A percentile compares a stretch with the other conserved stretches of the same genome.
Conservation (phyloP, 192 early-diverging fungal species). For the Mortierella claussenii region DNA sequence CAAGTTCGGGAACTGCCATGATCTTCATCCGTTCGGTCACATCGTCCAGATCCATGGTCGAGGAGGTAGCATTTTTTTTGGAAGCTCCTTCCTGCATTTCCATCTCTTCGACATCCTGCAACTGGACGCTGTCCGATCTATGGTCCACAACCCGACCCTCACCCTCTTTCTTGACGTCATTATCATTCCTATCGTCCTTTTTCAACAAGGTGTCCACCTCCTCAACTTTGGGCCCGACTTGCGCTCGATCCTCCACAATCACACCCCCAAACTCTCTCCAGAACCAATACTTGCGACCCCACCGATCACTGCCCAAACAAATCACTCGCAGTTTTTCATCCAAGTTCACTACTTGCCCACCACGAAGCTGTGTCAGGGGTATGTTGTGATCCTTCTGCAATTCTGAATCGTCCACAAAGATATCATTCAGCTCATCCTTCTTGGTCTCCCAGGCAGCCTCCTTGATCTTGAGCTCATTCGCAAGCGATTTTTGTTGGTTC, state of each 20-base stretch:
- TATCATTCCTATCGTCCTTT: too few relatives aligned
- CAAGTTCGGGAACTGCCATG: conserved; percentile 29
- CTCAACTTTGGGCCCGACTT: conserved; percentile 15
- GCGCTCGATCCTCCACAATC: conserved; percentile 40
- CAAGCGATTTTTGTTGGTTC: conserved; percentile 29
- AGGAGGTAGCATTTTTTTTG: not conserved
- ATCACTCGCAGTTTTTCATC: conserved; percentile 40
- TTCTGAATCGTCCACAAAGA: conserved; percentile 28
- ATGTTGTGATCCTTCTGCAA: conserved; percentile 48
- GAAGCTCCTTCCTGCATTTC: too few relatives aligned
- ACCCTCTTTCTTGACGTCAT: not conserved
- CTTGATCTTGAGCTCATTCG: conserved; percentile 28
- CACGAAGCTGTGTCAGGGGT: conserved; percentile 36
- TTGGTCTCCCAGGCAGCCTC: conserved; percentile 47
- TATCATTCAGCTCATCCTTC: conserved; percentile 32
- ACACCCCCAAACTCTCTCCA: conserved; percentile 51
- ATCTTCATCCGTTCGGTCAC: conserved; percentile 38
- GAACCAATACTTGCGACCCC: conserved; percentile 53
- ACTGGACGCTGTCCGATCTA: not conserved
- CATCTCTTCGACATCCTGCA: not conserved
- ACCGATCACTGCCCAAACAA: conserved; percentile 41
- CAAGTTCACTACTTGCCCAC: conserved; percentile 36
- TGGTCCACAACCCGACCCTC: too few relatives aligned
- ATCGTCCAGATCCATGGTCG: conserved; percentile 17
- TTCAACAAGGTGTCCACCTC: not conserved